Base-by-base conservation (phyloP, 352 stramenopile species). In the Pythium rishiriense region DNA sequence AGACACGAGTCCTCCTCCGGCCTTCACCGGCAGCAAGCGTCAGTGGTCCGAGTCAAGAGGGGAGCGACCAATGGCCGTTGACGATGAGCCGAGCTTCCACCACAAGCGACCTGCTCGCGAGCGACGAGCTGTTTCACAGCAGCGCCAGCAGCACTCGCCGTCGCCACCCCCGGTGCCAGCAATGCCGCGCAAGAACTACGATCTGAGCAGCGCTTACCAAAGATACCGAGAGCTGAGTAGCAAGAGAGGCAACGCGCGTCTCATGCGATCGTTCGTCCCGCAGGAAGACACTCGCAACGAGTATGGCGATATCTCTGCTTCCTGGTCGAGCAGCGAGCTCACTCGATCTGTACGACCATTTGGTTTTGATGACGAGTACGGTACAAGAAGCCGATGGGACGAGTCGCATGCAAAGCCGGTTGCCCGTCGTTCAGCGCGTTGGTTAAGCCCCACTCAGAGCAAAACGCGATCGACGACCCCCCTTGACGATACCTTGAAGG, bases 141-240 rank as follows among this genome's bases (percentile, higher is more conserved):
- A 22, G 10, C 24, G 7, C 24, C 28, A 33, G 21, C 19, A 3
- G 15, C 15, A 24, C 31, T 6, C 31, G 35, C 17, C 22, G 17
- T 45, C 37, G 39, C n/a, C 58, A 33, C 33, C 37, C 19, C 24
- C 25, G 26, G 4, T 43, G 35, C 26, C 22, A 10, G 14, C 3
- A 15, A 47, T 53, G 31, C 49, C 41, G 1, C 59, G 50, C 22
- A 59, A 66, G 50, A 66, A 55, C 59, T 60, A 66, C 50, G 59
- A 66, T 11, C 41, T 66, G 10, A 60, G 59, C 15, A 21, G 31
- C 15, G 49, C 50, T 5, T 66, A 66, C 50, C 48, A 60, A 41
- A 49, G 41, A 12, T 60, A 66, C 31, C 42, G 59, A 33, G 59
- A 60, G 42, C 35, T 66, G 14, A 60, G 41, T 22, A 54, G 31